Evolutionary conservation across 2,329 filamentous ascomycete species (phyloP), one percentile per base, ranked within the genome.

Genomic region (Immersiporthe knoxdaviesiana): DNA sequence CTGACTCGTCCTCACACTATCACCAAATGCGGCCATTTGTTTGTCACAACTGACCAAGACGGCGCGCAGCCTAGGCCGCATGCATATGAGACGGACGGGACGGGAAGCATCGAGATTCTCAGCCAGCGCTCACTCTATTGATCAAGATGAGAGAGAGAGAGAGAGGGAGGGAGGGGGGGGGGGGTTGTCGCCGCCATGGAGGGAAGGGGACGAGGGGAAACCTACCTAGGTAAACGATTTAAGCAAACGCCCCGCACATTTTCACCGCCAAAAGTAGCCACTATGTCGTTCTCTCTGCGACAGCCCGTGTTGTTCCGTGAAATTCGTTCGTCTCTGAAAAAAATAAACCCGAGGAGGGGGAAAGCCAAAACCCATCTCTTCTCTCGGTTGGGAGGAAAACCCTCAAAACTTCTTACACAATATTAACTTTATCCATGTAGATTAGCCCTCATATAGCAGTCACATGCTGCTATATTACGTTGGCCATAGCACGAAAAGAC

Each of bases 21-120:
- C 27, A 18, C 52, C 52, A 32, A 30, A 56, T 56, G 52, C 52
- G 52, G 52, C 52, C 24, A 16, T 56, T 14, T 32, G 27, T 18
- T 24, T 32, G 27, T 56, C 2, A 8, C 27, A 3, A 18, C 52
- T 30, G 27, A 30, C 24, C 4, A 8, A 56, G 52, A 18, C 18
- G 52, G 52, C 27, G 52, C 14, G 52, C 52, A 56, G 6, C 30
- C 52, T 56, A 56, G 52, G 52, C 52, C 32, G 52, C 52, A 56
- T 56, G 52, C 52, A 56, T 56, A 30, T 56, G 24, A 32, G 52
- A 56, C 52, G 27, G 24, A 32, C 27, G 16, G 24, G 24, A 30
- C 24, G 18, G 2, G 32, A 24, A 27, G 52, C 4, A n/a, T n/a
- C n/a, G n/a, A n/a, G 50, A 56, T 56, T 14, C 63, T 68, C 39